phyloP scores from a whole-genome alignment of 495 filamentous ascomycete species.

The Xylaria cubensis region DNA sequence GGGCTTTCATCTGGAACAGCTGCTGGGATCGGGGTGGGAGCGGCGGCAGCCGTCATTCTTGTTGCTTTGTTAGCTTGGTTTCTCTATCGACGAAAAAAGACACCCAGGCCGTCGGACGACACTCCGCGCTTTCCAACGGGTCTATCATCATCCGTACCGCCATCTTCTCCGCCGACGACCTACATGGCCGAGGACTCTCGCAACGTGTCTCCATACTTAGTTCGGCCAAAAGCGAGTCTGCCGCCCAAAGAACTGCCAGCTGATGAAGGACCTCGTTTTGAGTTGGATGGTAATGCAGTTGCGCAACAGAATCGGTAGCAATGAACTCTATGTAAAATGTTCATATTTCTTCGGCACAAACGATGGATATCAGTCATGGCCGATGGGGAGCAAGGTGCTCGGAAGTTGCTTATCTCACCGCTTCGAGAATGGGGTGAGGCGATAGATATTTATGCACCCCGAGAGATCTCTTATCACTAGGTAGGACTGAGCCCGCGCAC shows the following conservation, averaged over 20 bases:
- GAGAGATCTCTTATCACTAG: too few species aligned
- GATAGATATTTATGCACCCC: too few species aligned
- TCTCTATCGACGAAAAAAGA: conserved; percentile 22
- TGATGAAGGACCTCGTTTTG: background rate
- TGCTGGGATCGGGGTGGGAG: conserved; percentile 33
- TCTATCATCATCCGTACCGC: background rate
- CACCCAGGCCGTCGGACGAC: background rate
- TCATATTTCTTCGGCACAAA: background rate
- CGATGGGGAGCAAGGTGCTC: background rate
- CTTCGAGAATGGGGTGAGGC: too few species aligned
- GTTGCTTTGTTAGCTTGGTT: conserved; percentile 25
- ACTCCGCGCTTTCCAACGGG: background rate
- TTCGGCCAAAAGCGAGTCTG: background rate
- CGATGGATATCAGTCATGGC: background rate
- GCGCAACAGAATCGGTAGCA: background rate
- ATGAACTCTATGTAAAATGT: background rate
- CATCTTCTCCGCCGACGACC: background rate
- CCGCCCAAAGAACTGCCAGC: conserved; percentile 12
- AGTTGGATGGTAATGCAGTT: background rate
- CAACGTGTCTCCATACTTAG: background rate
- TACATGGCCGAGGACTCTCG: conserved; percentile 4
- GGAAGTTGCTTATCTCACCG: background rate
- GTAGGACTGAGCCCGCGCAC: too few species aligned
- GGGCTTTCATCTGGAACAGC: conserved; percentile 20
- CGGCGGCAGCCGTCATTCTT: conserved; percentile 23